phyloP scores from a whole-genome alignment of 1,139 yeast genomes.

The Meyerozyma carpophila region DNA sequence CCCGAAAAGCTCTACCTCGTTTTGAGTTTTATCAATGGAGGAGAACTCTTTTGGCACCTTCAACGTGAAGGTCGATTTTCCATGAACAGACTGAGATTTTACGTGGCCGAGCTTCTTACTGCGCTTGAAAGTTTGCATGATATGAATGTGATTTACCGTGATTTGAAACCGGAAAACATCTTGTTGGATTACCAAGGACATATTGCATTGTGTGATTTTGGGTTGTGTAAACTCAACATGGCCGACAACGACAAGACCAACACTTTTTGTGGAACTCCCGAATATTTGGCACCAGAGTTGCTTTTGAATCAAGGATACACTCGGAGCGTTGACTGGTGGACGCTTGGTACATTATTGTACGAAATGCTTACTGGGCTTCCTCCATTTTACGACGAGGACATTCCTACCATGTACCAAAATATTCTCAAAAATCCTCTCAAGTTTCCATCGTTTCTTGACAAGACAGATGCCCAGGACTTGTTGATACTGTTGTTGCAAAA shows the following conservation, averaged over 20 bases:
- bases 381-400: constrained; percentile 92
- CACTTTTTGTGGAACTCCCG: constrained; percentile 97
- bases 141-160: constrained; percentile 88
- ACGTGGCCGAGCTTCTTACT: constrained; percentile 87
- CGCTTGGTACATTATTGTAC: constrained; percentile 84
- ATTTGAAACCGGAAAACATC: constrained; percentile 92
- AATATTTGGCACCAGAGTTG: constrained; percentile 91
- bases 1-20: constrained; percentile 90
- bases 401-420: constrained; percentile 91
- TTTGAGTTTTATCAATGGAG: constrained; percentile 91
- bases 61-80: constrained; percentile 90
- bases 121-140: constrained; percentile 91
- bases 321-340: constrained; percentile 97
- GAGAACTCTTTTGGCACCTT: constrained; percentile 91
- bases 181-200: constrained; percentile 93
- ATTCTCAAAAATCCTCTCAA: constrained; percentile 82
- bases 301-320: constrained; percentile 90
- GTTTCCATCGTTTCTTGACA: constrained; percentile 84
- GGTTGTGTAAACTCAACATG: constrained; percentile 93
- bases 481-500: constrained; percentile 72
- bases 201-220: constrained; percentile 95
- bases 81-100: constrained; percentile 83
- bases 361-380: constrained; percentile 98
- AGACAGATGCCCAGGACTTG: constrained; percentile 77
- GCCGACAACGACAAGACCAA: constrained; percentile 80